Evolutionary conservation across 2,329 filamentous ascomycete species (phyloP), one percentile per base, ranked within the genome.

Genomic region (Talaromyces atroroseus): DNA sequence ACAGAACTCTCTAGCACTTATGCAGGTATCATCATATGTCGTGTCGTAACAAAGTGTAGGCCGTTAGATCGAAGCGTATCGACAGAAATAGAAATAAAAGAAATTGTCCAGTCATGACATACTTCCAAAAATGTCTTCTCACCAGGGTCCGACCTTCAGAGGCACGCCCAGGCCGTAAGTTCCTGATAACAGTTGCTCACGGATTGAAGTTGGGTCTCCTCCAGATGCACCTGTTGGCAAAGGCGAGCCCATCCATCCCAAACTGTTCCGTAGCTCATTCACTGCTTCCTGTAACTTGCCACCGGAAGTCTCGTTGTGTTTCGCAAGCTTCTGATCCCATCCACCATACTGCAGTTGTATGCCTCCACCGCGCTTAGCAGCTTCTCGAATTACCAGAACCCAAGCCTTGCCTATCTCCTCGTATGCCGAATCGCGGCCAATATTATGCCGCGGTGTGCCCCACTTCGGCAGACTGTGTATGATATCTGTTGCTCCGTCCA

Each of bases 351-450:
- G 89, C 62, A 99, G 69, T 62, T 90, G 85, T 65, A 97, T 94
- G 34, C 94, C 94, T 26, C 90, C 92, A 11, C 90, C 92, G 63
- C 89, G 83, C 77, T 97, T 97, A 21, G 88, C 86, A 1, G 91
- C 90, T 72, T 99, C 94, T 59, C 86, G 87, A 63, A 99, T 88
- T 50, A 96, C 92, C 63, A 95, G 73, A 16, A 90, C 86, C 94
- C 94, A 99, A 1, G 94, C 94, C 66, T 88, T 90, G 24, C 90
- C 87, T 61, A 99, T 92, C 69, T 97, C 94, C 66, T 99, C 92
- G 68, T 99, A 99, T 6, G 92, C 92, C 61, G 90, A 90, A 63
- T 96, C 88, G 73, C 96, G 96, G 77, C 95, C 90, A 65, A 96
- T 83, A 62, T 92, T 92, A 75, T 96, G 88, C 60, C 90, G 85